Conservation (phyloP, 2,329 filamentous ascomycete species). For the Talaromyces atroroseus region DNA sequence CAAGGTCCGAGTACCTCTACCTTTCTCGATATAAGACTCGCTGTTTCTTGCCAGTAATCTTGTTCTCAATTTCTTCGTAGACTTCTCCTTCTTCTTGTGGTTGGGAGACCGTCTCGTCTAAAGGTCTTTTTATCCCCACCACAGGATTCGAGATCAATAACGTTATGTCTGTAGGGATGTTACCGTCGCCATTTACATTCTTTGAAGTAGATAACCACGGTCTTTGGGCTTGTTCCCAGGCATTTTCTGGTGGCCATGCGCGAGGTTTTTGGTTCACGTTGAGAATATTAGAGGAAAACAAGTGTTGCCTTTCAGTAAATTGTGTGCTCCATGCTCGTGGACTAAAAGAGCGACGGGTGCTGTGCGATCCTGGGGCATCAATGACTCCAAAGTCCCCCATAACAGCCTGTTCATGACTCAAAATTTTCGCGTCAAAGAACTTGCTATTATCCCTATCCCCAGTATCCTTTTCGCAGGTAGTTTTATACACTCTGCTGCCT, state of each 20-base stretch:
- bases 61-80: conserved; percentile 10
- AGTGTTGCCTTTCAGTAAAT: not conserved
- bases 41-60: conserved; percentile 10
- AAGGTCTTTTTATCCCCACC: not conserved
- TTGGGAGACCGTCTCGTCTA: conserved; percentile 3
- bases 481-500: not conserved
- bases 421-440: not conserved
- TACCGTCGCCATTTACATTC: not conserved
- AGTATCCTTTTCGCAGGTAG: not conserved
- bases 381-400: not conserved
- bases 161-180: not conserved
- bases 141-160: not conserved
- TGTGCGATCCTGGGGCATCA: not conserved
- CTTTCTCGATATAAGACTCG: conserved; percentile 6
- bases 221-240: not conserved
- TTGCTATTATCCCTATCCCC: not conserved
- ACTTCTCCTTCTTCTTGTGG: conserved; percentile 8
- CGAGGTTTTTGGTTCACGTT: not conserved
- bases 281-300: not conserved
- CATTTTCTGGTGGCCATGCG: not conserved
- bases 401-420: not conserved
- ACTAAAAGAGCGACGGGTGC: conserved; percentile 3
- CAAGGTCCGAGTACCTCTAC: not conserved
- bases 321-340: conserved; percentile 2
- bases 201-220: not conserved